phyloP scores from a whole-genome alignment of 2,329 filamentous ascomycete species.

The Colletotrichum caudatum region DNA sequence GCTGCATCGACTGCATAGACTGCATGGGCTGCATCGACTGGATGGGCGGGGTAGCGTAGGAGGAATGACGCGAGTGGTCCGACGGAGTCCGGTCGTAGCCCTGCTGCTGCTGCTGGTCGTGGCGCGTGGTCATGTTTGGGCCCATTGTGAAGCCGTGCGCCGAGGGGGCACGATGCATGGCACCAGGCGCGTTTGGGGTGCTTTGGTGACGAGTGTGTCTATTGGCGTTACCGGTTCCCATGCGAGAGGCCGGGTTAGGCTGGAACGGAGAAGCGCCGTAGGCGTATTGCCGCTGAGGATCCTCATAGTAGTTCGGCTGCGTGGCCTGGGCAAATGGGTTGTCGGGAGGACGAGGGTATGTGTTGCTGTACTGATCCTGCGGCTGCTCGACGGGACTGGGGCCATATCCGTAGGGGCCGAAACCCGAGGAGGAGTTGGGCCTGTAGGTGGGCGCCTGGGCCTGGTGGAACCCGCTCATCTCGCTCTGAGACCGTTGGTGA shows the following conservation, averaged over 20 bases:
- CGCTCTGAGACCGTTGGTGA: conserved; percentile 50
- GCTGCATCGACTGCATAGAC: conserved; percentile 20
- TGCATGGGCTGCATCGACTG: conserved; percentile 37
- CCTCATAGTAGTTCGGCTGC: conserved; percentile 45
- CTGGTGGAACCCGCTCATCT: conserved; percentile 44
- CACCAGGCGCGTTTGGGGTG: conserved; percentile 44
- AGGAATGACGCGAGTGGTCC: conserved; percentile 32
- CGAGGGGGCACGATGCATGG: conserved; percentile 38
- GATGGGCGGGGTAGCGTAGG: conserved; percentile 28
- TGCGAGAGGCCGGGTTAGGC: conserved; percentile 18
- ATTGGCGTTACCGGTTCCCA: conserved; percentile 26
- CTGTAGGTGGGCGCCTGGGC: conserved; percentile 41
- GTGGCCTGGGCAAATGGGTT: conserved; percentile 26
- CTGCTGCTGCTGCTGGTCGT: conserved; percentile 31
- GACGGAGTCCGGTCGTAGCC: conserved; percentile 36
- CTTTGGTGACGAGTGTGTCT: conserved; percentile 50
- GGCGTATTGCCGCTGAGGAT: conserved; percentile 41
- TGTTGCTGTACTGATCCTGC: conserved; percentile 42
- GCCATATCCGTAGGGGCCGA: conserved; percentile 37
- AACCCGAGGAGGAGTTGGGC: conserved; percentile 40
- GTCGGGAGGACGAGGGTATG: conserved; percentile 41
- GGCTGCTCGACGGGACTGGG: conserved; percentile 34
- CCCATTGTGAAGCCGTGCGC: conserved; percentile 39
- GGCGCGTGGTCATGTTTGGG: conserved; percentile 32
- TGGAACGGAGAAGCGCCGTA: conserved; percentile 38